phyloP scores from a whole-genome alignment of 345 rosid species.

The Rhodamnia rubescens region DNA sequence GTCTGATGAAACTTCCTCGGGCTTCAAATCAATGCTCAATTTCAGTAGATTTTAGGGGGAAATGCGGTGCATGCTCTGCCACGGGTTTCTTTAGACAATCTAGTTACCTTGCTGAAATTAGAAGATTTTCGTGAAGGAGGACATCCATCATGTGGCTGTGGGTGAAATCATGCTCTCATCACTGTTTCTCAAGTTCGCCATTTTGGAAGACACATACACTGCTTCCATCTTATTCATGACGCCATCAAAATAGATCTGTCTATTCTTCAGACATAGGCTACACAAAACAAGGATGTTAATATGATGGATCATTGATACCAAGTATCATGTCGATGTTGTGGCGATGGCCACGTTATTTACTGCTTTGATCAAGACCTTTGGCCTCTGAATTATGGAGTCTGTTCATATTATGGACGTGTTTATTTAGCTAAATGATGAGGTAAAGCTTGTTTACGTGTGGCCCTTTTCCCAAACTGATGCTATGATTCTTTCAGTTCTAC shows the following conservation, averaged over 20 bases:
- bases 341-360: background rate
- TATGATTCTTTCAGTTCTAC: background rate
- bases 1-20: background rate
- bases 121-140: background rate
- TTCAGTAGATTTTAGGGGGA: background rate
- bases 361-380: background rate
- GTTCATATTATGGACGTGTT: background rate
- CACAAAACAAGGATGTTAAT: background rate
- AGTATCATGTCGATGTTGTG: background rate
- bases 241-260: background rate
- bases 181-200: background rate
- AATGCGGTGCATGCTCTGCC: background rate
- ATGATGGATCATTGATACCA: background rate
- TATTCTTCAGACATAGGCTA: background rate
- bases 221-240: background rate
- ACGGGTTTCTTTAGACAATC: background rate
- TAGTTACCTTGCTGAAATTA: background rate
- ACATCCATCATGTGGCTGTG: background rate
- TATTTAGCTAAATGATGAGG: background rate
- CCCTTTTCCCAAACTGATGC: background rate
- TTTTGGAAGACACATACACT: background rate
- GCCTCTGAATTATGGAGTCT: background rate
- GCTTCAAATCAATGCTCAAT: background rate
- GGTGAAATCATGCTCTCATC: background rate
- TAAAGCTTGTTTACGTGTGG: background rate